Evolutionary conservation across 1,139 yeast genomes (phyloP).

Genomic region (Geotrichum bryndzae): DNA sequence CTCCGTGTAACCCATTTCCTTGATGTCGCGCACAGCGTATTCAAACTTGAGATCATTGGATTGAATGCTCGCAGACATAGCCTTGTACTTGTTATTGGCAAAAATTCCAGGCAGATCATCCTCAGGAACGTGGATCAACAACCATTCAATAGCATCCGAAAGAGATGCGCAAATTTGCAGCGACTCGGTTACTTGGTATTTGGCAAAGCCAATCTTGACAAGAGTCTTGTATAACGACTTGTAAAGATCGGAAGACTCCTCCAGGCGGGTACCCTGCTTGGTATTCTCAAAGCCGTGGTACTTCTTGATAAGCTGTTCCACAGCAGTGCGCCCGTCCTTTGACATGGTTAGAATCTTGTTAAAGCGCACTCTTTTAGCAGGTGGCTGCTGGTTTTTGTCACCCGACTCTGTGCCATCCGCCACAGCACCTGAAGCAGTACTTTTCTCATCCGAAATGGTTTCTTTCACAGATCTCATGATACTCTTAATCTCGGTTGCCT

Average conservation of each 20-base stretch:
- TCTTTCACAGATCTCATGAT: constrained; percentile 19
- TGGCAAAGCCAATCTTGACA: constrained; percentile 57
- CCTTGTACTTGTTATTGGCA: constrained; percentile 32
- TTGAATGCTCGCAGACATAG: constrained; percentile 33
- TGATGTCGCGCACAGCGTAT: constrained; percentile 49
- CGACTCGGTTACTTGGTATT: constrained; percentile 66
- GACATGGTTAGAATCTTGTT: constrained; percentile 33
- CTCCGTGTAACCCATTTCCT: constrained; percentile 63
- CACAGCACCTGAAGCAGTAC: not conserved
- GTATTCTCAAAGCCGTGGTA: constrained; percentile 27
- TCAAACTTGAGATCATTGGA: constrained; percentile 42
- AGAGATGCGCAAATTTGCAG: constrained; percentile 48
- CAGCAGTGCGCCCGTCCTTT: constrained; percentile 29
- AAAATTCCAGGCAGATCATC: constrained; percentile 70
- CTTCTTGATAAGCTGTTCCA: constrained; percentile 31
- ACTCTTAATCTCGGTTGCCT: constrained; percentile 18
- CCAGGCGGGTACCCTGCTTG: not conserved
- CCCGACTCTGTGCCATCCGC: constrained; percentile 14
- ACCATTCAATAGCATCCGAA: constrained; percentile 64
- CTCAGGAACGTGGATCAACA: constrained; percentile 83
- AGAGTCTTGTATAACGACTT: constrained; percentile 28
- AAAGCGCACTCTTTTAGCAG: constrained; percentile 23
- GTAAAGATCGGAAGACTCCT: constrained; percentile 5
- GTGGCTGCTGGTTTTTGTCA: not conserved
- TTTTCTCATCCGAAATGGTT: constrained; percentile 11